Base-by-base conservation (phyloP, 495 filamentous ascomycete species). In the Aspergillus avenaceus region DNA sequence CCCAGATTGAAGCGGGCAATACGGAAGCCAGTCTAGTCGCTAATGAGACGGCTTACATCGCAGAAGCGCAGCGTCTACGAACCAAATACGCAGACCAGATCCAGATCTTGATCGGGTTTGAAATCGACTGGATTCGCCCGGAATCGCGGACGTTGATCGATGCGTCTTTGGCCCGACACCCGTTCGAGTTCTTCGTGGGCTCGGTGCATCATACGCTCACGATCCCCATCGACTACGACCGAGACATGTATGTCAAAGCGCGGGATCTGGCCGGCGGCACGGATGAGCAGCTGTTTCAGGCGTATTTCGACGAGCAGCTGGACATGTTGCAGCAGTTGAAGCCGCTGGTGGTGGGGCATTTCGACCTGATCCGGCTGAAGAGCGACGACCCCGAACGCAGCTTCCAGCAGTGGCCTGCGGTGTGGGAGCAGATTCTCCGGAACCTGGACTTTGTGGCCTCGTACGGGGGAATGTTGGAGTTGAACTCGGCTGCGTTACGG, bases 151-250 rank as follows among this genome's bases (percentile, higher is more conserved):
- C 60, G 1, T 66, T 88, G 25, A 82, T 96, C 41, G 50, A 70
- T 8, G 49, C 59, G 8, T 80, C 95, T 0, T 70, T 86, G 12
- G 60, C 72, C 2, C 72, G 80, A 22, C 78, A 86, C 44, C 65
- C 71, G 13, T 78, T 95, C 49, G 91, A 97, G 61, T 86, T 93
- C 68, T 92, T 95, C 71, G 67, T 98, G 60, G 93, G 95, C 16
- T 91, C 87, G 2, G 76, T 97, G 23, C 93, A 98, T 69, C 93
- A 98, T 67, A 85, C 89, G 5, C 74, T 83, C 49, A 84, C 83
- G 1, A 75, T 93, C 19, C 92, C 95, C 2, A 97, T 98, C 58
- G 93, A 98, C 71, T 95, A 86, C 53, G 86, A 93, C 69, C 65
- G 56, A 2, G 64, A 73, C 2, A 74, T 81, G 64, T 97, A 95